phyloP scores from a whole-genome alignment of 495 filamentous ascomycete species.

The Penicillium coprophilum region DNA sequence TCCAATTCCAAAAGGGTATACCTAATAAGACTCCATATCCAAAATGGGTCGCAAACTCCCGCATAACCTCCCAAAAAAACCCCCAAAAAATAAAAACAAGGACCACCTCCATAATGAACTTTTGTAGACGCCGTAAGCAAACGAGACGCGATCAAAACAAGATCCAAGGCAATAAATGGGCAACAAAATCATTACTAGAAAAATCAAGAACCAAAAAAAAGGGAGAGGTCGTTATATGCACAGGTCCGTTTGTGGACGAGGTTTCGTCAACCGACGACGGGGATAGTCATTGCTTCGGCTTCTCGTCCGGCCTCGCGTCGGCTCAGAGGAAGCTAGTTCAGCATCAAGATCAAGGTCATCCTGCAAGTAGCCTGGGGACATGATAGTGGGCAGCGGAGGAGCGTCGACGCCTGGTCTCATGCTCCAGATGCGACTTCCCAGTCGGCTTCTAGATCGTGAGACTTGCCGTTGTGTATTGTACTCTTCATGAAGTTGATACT shows the following conservation, averaged over 20 bases:
- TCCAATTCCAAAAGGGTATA: constrained; percentile 18
- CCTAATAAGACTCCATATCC: constrained; percentile 7
- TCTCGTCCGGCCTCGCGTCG: constrained; percentile 32
- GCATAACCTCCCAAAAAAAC: neutral
- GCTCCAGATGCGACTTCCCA: constrained; percentile 20
- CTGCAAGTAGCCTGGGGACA: constrained; percentile 19
- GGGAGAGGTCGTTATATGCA: constrained; percentile 22
- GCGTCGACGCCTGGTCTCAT: constrained; percentile 20
- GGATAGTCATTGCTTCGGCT: constrained; percentile 33
- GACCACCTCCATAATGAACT: constrained; percentile 2
- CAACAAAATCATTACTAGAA: neutral
- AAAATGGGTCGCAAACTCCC: constrained; percentile 3
- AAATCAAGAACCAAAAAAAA: constrained; percentile 18
- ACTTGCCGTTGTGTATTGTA: neutral
- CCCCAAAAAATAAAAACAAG: neutral
- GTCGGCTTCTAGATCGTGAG: constrained; percentile 24
- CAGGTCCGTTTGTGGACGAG: constrained; percentile 16
- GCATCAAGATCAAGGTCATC: constrained; percentile 8
- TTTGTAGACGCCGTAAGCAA: constrained; percentile 4
- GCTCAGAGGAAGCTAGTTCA: constrained; percentile 13
- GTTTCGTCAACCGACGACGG: constrained; percentile 26
- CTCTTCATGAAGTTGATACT: constrained; percentile 7
- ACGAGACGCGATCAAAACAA: constrained; percentile 4
- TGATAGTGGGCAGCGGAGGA: constrained; percentile 23
- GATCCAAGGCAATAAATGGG: constrained; percentile 2